Conservation (phyloP, 202 grass and related monocot genomes). For the Zoysia matrella region DNA sequence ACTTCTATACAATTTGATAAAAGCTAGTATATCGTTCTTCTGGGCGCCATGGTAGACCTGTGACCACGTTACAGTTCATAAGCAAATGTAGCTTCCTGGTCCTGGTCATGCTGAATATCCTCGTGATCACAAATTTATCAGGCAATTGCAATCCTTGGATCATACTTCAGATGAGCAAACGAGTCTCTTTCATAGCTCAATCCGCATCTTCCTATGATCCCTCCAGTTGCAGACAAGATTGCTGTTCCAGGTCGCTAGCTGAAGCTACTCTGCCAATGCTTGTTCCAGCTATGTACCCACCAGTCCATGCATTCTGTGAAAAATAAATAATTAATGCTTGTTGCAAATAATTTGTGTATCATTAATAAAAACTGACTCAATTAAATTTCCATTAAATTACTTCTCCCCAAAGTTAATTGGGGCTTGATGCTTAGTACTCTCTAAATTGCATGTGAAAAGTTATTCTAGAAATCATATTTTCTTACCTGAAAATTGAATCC, state of each 20-base stretch:
- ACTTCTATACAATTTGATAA: background rate
- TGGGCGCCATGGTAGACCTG: background rate
- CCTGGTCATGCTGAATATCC: too few species aligned
- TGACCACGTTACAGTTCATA: conserved; percentile 12
- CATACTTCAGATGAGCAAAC: background rate
- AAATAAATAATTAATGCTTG: conserved; percentile 19
- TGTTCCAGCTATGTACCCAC: conserved; percentile 89
- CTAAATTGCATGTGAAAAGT: background rate
- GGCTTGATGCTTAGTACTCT: background rate
- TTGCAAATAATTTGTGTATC: conserved; percentile 16
- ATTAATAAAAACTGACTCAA: background rate
- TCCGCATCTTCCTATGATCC: conserved; percentile 32
- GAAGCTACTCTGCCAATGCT: conserved; percentile 67
- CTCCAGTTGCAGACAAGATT: conserved; percentile 46
- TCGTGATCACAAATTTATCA: conserved; percentile 1
- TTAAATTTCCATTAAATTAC: conserved; percentile 2
- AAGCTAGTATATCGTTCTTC: background rate
- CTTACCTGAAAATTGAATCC: conserved; percentile 97
- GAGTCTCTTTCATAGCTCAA: conserved; percentile 25
- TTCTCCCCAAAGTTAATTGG: background rate
- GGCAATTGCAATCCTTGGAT: background rate
- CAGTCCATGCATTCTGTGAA: conserved; percentile 87
- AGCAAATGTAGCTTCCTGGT: conserved; percentile 15
- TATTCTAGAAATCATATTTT: background rate
- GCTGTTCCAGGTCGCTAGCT: conserved; percentile 6